These are phyloP conservation scores for Chytriomyces sp. DNA, from an alignment of 192 early-diverging fungal species.

Conservation along the genomic window DNA sequence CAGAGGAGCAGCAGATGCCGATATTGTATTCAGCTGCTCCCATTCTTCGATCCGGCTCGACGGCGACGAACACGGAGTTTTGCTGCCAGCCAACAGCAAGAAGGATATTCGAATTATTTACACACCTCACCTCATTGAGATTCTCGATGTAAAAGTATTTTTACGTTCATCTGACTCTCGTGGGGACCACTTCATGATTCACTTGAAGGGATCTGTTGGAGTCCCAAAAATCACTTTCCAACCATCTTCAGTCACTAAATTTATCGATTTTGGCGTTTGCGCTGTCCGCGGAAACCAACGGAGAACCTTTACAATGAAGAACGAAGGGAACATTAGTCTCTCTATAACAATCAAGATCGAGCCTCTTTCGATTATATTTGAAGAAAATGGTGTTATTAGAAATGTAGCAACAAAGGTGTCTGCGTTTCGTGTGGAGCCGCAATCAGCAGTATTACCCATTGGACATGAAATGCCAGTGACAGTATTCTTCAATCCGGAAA, in stretches of 20 bases:
- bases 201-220: conserved; percentile 53
- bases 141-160: conserved; percentile 53
- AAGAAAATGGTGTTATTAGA: conserved; percentile 5
- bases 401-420: neutral
- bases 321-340: conserved; percentile 61
- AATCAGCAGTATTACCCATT: conserved; percentile 41
- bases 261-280: conserved; percentile 61
- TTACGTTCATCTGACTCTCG: conserved; percentile 57
- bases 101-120: conserved; percentile 53
- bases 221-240: conserved; percentile 53
- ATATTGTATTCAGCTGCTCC: conserved; percentile 53
- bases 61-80: conserved; percentile 25
- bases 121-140: conserved; percentile 54
- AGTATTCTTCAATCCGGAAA: conserved; percentile 51
- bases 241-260: conserved; percentile 40
- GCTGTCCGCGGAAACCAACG: conserved; percentile 40
- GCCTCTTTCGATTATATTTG: conserved; percentile 3
- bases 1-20: conserved; percentile 59
- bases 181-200: conserved; percentile 59
- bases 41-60: conserved; percentile 53
- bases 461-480: conserved; percentile 43
- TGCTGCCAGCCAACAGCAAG: conserved; percentile 42
- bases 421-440: conserved; percentile 42
- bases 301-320: conserved; percentile 53
- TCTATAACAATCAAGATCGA: conserved; percentile 40